A percentile compares a stretch with the other conserved stretches of the same genome.
Evolutionary conservation across 139 green algal genomes (phyloP).

Genomic region (Coelastrella sp.): DNA sequence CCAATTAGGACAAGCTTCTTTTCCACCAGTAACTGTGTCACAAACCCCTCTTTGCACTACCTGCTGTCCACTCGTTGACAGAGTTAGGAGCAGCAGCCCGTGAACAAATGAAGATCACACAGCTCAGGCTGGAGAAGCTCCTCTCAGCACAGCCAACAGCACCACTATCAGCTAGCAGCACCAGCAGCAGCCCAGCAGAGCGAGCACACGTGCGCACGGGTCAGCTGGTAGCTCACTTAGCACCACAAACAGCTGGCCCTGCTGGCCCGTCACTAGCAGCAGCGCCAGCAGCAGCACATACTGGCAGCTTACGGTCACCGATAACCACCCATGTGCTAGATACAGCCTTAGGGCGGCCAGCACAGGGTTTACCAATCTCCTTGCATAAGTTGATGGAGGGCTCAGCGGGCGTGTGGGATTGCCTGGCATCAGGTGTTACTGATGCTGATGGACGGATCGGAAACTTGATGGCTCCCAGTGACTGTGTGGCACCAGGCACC

Average conservation of each 20-base stretch:
- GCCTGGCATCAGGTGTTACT: slow-evolving; percentile 70
- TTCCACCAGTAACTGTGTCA: too few species aligned
- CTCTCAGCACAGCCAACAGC: slow-evolving; percentile 26
- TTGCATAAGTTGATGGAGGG: slow-evolving; percentile 70
- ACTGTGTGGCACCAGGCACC: slow-evolving; percentile 70
- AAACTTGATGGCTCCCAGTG: slow-evolving; percentile 71
- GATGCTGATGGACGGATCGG: slow-evolving; percentile 83
- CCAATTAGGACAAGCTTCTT: too few species aligned
- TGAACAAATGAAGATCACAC: slow-evolving; percentile 98
- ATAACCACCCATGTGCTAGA: slow-evolving; percentile 98
- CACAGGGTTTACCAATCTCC: slow-evolving; percentile 78
- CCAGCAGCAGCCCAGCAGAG: background rate
- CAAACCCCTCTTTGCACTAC: too few species aligned
- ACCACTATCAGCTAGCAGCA: background rate
- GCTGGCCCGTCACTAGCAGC: background rate
- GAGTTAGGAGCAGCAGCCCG: slow-evolving; percentile 75
- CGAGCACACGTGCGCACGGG: slow-evolving; percentile 47
- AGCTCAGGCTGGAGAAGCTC: slow-evolving; percentile 85
- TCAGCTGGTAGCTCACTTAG: slow-evolving; percentile 64
- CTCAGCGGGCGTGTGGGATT: slow-evolving; percentile 62
- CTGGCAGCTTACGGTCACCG: slow-evolving; percentile 72
- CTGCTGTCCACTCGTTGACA: background rate
- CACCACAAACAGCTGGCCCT: slow-evolving; percentile 21
- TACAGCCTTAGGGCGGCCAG: slow-evolving; percentile 82
- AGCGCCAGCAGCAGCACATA: slow-evolving; percentile 2